Conservation (phyloP, 2,329 filamentous ascomycete genomes). For the Phyllosticta citribraziliensis region DNA sequence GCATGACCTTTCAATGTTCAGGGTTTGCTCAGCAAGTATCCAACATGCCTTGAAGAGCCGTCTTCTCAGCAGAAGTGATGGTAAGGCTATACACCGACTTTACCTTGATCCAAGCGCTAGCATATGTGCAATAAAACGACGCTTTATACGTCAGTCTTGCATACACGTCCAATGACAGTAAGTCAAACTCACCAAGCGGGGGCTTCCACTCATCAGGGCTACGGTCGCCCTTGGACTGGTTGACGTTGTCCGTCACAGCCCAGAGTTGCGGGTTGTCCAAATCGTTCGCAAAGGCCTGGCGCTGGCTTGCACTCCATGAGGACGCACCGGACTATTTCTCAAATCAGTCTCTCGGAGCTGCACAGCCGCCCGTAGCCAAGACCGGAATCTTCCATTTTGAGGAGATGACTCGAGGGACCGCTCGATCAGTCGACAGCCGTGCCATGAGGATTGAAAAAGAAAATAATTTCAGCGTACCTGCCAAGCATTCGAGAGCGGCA, state of each 20-base stretch:
- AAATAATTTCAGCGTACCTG: conserved; percentile 38
- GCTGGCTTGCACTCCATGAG: conserved; percentile 58
- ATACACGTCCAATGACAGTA: conserved; percentile 14
- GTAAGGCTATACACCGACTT: conserved; percentile 63
- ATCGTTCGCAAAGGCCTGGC: conserved; percentile 68
- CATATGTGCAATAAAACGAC: conserved; percentile 69
- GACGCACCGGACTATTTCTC: conserved; percentile 54
- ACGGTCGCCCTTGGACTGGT: conserved; percentile 62
- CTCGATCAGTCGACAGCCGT: background rate
- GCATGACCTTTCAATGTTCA: background rate
- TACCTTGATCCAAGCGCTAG: conserved; percentile 66
- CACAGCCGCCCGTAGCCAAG: background rate
- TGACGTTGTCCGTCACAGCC: conserved; percentile 69
- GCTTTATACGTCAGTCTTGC: conserved; percentile 20
- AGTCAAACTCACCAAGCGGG: conserved; percentile 39
- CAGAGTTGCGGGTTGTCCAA: conserved; percentile 64
- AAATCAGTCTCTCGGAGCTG: background rate
- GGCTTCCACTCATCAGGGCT: conserved; percentile 72
- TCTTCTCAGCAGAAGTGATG: conserved; percentile 63
- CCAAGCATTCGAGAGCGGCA: conserved; percentile 74
- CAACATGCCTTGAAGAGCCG: conserved; percentile 55
- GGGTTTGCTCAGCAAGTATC: conserved; percentile 44
- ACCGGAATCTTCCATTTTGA: background rate
- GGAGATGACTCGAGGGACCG: conserved; percentile 1
- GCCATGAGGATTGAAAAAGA: background rate